These are phyloP conservation scores for Adansonia grandidieri DNA, from an alignment of 441 rosid species.

Conservation along the genomic window DNA sequence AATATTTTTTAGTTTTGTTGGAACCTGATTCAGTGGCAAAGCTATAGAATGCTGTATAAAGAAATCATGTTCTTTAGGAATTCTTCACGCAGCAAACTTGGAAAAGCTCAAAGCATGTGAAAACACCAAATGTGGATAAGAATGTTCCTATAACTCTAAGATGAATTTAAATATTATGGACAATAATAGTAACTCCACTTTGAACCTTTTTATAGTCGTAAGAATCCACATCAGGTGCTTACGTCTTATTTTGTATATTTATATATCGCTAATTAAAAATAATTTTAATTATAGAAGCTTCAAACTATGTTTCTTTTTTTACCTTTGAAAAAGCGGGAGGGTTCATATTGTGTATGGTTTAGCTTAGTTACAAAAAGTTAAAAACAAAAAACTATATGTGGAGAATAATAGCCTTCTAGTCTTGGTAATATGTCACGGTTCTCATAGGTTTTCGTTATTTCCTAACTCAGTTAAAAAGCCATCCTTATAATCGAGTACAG, in stretches of 20 bases:
- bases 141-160: neutral
- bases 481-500: neutral
- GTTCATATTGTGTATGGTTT: neutral
- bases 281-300: neutral
- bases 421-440: neutral
- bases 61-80: neutral
- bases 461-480: neutral
- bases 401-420: neutral
- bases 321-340: neutral
- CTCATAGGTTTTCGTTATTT: neutral
- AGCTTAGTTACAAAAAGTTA: neutral
- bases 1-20: neutral
- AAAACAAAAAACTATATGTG: neutral
- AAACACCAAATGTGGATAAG: neutral
- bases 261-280: too few relatives aligned
- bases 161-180: neutral
- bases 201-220: too few relatives aligned
- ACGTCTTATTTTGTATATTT: neutral
- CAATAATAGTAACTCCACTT: neutral
- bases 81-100: neutral
- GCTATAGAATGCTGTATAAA: neutral
- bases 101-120: too few relatives aligned
- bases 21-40: neutral
- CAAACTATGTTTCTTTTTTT: neutral
- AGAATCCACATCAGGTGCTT: slow-evolving; percentile 27